Percentiles rank a stretch among this genome's conserved stretches.
These are phyloP conservation scores for Scleroderma citrinum DNA, from an alignment of 768 basidiomycete species.

Conservation along the genomic window DNA sequence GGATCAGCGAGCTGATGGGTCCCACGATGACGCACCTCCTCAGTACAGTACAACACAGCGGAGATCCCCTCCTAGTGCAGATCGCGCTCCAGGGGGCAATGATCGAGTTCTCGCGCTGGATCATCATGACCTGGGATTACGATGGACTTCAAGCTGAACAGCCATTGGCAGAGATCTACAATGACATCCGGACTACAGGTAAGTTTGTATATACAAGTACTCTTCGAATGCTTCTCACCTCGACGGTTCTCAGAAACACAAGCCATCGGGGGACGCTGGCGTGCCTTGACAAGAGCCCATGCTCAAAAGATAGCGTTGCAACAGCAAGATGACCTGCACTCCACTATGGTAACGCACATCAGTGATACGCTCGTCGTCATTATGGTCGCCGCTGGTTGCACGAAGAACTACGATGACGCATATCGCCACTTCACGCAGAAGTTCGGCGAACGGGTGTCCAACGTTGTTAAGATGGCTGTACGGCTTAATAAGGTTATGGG, in stretches of 20 bases:
- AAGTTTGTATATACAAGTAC: slow-evolving; percentile 6
- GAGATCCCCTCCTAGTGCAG: slow-evolving; percentile 36
- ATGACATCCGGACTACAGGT: slow-evolving; percentile 40
- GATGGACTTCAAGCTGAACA: slow-evolving; percentile 26
- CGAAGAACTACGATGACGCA: slow-evolving; percentile 25
- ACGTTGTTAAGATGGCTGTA: slow-evolving; percentile 27
- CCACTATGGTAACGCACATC: slow-evolving; percentile 39
- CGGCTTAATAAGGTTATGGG: slow-evolving; percentile 44
- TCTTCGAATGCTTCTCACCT: background rate
- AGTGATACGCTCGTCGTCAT: slow-evolving; percentile 39
- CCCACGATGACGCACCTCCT: slow-evolving; percentile 20
- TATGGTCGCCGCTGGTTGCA: slow-evolving; percentile 36
- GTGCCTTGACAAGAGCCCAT: slow-evolving; percentile 46
- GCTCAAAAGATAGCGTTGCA: slow-evolving; percentile 29
- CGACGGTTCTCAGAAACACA: slow-evolving; percentile 36
- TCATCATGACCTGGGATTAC: slow-evolving; percentile 31
- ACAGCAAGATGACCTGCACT: slow-evolving; percentile 27
- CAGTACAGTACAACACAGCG: slow-evolving; percentile 18
- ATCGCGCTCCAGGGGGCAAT: slow-evolving; percentile 31
- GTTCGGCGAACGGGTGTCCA: slow-evolving; percentile 31
- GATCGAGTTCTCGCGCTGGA: slow-evolving; percentile 28
- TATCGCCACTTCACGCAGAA: slow-evolving; percentile 28
- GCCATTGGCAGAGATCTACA: slow-evolving; percentile 30
- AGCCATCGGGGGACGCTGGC: slow-evolving; percentile 50
- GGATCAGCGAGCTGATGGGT: slow-evolving; percentile 29